A percentile compares a stretch with the other conserved stretches of the same genome.
Conservation (phyloP, 345 rosid genomes). For the Lagerstroemia speciosa region DNA sequence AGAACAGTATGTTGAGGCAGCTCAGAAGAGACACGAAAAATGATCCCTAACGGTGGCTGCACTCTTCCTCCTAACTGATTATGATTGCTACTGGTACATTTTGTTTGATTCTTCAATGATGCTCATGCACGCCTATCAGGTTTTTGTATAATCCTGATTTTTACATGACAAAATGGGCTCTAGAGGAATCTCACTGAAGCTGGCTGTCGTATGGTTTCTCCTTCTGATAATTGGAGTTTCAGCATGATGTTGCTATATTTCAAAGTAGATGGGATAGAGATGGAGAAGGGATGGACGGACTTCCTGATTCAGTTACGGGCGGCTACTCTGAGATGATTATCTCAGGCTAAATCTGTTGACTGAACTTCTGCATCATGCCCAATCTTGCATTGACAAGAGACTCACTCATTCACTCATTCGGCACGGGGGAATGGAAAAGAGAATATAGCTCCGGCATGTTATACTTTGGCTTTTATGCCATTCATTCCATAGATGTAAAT, state of each 20-base stretch:
- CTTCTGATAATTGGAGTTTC: neutral
- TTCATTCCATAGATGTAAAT: neutral
- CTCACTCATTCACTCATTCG: neutral
- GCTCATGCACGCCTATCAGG: neutral
- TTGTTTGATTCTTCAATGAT: neutral
- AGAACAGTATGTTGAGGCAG: slow-evolving; percentile 78
- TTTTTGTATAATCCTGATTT: neutral
- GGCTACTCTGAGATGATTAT: neutral
- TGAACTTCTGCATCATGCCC: neutral
- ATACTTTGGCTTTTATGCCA: neutral
- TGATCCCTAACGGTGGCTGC: slow-evolving; percentile 7
- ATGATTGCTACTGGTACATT: neutral
- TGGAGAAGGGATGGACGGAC: neutral
- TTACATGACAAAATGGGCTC: neutral
- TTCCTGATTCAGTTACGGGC: neutral
- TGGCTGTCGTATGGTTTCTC: neutral
- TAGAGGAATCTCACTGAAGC: neutral
- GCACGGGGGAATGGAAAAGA: neutral
- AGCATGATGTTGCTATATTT: neutral
- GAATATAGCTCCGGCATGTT: neutral
- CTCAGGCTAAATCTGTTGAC: neutral
- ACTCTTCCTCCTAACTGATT: neutral
- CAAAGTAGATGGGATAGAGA: neutral
- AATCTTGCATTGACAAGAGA: neutral
- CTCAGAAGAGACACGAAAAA: slow-evolving; percentile 50